These are phyloP conservation scores for Cryptococcus sp. DNA, from an alignment of 1,284 basidiomycete genomes.

Conservation along the genomic window DNA sequence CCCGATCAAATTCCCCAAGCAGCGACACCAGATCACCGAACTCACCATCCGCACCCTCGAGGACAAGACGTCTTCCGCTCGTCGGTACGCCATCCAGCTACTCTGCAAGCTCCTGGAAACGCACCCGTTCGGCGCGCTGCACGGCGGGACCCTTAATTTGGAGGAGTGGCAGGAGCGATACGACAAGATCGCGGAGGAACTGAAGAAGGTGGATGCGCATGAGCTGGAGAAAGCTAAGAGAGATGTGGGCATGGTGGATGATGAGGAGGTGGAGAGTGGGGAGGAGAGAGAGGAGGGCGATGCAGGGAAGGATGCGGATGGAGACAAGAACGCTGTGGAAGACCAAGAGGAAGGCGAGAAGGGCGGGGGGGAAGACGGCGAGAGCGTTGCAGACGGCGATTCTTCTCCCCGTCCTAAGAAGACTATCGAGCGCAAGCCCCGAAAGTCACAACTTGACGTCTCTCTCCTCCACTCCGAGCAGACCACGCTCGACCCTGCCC, in stretches of 20 bases:
- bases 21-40: slow-evolving; percentile 71
- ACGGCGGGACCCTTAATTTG: slow-evolving; percentile 76
- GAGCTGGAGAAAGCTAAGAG: slow-evolving; percentile 48
- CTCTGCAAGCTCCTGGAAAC: slow-evolving; percentile 76
- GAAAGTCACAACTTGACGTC: slow-evolving; percentile 62
- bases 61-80: slow-evolving; percentile 85
- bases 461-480: slow-evolving; percentile 62
- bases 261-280: slow-evolving; percentile 40
- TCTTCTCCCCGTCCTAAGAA: slow-evolving; percentile 25
- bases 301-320: slow-evolving; percentile 35
- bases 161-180: slow-evolving; percentile 74
- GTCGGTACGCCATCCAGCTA: slow-evolving; percentile 77
- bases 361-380: slow-evolving; percentile 21
- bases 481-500: slow-evolving; percentile 60
- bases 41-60: slow-evolving; percentile 76
- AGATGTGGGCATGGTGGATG: slow-evolving; percentile 54
- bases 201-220: slow-evolving; percentile 61
- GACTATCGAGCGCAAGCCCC: slow-evolving; percentile 55
- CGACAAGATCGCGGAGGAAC: slow-evolving; percentile 55
- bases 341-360: slow-evolving; percentile 51
- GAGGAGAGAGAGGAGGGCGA: slow-evolving; percentile 45
- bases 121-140: slow-evolving; percentile 82
- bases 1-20: slow-evolving; percentile 79
- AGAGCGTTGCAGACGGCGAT: slow-evolving; percentile 14
- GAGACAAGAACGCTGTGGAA: slow-evolving; percentile 26